Conservation (phyloP, 169 alveolate species). For the Sarcocystis neurona region DNA sequence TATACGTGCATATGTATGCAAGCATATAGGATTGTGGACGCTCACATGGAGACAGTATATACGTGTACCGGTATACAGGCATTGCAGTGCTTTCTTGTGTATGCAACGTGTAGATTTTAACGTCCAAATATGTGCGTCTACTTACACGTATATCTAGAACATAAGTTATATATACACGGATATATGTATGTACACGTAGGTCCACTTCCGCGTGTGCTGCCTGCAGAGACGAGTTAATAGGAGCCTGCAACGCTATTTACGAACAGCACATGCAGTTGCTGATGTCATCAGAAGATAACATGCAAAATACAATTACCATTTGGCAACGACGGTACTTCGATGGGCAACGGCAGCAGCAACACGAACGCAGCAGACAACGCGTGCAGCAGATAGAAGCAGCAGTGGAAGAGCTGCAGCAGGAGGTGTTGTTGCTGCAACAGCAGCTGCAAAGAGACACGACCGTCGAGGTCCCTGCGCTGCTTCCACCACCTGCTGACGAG, state of each 20-base stretch:
- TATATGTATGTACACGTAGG: too few relatives aligned
- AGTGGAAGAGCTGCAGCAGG: not conserved
- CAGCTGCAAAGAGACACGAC: not conserved
- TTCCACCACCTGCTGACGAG: too few relatives aligned
- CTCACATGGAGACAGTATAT: too few relatives aligned
- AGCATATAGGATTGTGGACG: too few relatives aligned
- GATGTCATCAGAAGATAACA: not conserved
- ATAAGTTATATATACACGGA: too few relatives aligned
- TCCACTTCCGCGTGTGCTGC: not conserved
- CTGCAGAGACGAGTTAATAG: not conserved
- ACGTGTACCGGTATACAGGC: too few relatives aligned
- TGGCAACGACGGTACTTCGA: constrained; percentile 5
- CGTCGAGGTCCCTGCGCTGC: too few relatives aligned
- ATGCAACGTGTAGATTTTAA: too few relatives aligned
- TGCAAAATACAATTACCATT: not conserved
- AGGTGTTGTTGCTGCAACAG: not conserved
- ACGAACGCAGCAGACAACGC: not conserved
- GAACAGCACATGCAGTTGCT: not conserved
- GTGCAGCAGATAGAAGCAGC: not conserved
- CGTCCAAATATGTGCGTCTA: too few relatives aligned
- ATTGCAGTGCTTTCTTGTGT: too few relatives aligned
- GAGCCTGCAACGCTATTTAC: not conserved
- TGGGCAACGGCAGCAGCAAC: not conserved
- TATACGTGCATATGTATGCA: too few relatives aligned
- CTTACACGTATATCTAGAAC: too few relatives aligned